Percentiles rank a stretch among this genome's conserved stretches.
Evolutionary conservation across 768 basidiomycete genomes (phyloP).

Genomic region (Tremella fuciformis): DNA sequence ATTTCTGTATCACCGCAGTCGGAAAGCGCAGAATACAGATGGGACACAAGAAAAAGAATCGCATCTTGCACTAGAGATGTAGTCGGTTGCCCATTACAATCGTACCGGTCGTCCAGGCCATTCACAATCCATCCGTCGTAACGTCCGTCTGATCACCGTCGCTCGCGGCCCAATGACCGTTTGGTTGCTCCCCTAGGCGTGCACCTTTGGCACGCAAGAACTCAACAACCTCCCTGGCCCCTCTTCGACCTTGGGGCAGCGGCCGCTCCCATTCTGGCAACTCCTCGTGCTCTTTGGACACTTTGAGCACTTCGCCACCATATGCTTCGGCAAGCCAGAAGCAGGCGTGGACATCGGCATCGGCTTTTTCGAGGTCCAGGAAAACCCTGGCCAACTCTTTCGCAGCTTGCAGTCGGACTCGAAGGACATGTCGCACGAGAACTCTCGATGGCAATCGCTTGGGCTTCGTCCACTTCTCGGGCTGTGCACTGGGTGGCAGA

Average conservation of each 20-base stretch:
- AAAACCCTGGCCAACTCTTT: conserved; percentile 72
- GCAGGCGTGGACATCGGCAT: conserved; percentile 53
- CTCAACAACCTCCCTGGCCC: conserved; percentile 66
- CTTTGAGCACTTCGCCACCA: conserved; percentile 36
- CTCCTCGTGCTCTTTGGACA: conserved; percentile 51
- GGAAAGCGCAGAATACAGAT: too few relatives aligned
- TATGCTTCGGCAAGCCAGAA: conserved; percentile 48
- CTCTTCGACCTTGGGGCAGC: conserved; percentile 54
- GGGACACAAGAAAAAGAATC: too few relatives aligned
- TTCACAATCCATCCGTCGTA: conserved; percentile 2
- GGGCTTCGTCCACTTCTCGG: conserved; percentile 29
- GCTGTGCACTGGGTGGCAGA: conserved; percentile 25
- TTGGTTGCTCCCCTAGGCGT: conserved; percentile 59
- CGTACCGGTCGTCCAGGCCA: background rate
- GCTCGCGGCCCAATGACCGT: conserved; percentile 65
- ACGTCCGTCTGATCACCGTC: conserved; percentile 36
- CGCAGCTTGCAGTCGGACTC: conserved; percentile 78
- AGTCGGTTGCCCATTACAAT: background rate
- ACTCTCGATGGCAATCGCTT: conserved; percentile 67
- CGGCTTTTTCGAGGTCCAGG: conserved; percentile 57
- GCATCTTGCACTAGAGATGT: too few relatives aligned
- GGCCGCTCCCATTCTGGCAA: conserved; percentile 50
- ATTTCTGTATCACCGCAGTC: too few relatives aligned
- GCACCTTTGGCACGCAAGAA: conserved; percentile 72
- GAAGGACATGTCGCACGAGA: conserved; percentile 82